Base-by-base conservation (phyloP, 2,329 filamentous ascomycete species). In the Paraconiothyrium sp. region DNA sequence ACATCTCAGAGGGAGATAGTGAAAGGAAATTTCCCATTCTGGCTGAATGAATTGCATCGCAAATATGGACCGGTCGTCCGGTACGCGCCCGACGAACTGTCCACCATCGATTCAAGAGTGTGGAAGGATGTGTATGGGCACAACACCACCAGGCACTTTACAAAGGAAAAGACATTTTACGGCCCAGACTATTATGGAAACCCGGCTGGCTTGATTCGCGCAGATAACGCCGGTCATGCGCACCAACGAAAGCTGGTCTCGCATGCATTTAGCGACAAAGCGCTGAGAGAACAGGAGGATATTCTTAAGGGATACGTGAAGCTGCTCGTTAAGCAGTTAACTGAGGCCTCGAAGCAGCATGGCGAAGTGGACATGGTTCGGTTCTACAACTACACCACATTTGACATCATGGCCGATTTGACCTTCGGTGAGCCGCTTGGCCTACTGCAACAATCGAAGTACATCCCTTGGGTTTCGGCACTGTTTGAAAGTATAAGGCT, bases 61-160 rank as follows among this genome's bases (percentile, higher is more conserved):
- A 67, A 72, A 54, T 80, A 79, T 60, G 80, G 80, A 39, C 71
- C 74, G 0, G 73, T 79, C 4, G 78, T 81, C 1, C 74, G 80
- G 3, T 61, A 76, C 30, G 68, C 71, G 1, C 80, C 80, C 0
- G 75, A 80, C 47, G 72, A 80, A 47, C 49, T 81, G 0, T 79
- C 78, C 1, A 77, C 77, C 65, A 79, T 73, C 44, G 70, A 75
- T 3, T 68, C 70, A 9, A 69, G 76, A 2, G 75, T 67, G 5
- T 80, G 76, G 70, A 75, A 76, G 56, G 80, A 81, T 24, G 76
- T 81, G 24, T 82, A 80, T 63, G 78, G 79, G n/a, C 70, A 75
- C 61, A 67, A 52, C 10, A 67, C 58, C 6, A 69, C 54, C 27
- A 70, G 66, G 46, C 20, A 10, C 4, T 73, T 78, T 56, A 58